Base-by-base conservation (phyloP, 2,329 filamentous ascomycete species). In the Penicillium nordicum region DNA sequence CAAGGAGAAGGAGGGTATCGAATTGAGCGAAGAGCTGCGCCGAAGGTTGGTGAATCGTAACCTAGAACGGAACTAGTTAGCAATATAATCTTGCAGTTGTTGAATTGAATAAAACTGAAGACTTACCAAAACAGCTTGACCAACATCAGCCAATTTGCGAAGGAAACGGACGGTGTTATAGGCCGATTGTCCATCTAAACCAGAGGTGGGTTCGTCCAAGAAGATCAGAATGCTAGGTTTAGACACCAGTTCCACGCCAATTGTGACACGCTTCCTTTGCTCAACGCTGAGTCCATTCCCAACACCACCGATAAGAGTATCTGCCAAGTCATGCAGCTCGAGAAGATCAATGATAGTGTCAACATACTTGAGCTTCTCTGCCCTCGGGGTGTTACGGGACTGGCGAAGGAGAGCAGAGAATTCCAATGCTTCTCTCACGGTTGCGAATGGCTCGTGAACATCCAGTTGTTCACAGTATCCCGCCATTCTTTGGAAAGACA, bases 381-480 rank as follows among this genome's bases (percentile, higher is more conserved):
- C 71, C 27, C 70, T 73, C 0, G 84, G 74, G 1, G 79, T 73
- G 4, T 72, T 72, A 10, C 75, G 71, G 14, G 82, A 76, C 65
- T 87, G 85, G 53, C 85, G 77, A 4, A 87, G 74, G n/a, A 85
- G 75, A 1, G 85, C 85, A 1, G 83, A 87, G 64, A 88, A 88
- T 58, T 85, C 82, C 2, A 88, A 74, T 0, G 85, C 84, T 69
- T 87, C 85, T 23, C 84, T 75, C 34, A 88, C 82, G 0, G 85
- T 87, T 0, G 84, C 82, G 10, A 81, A 86, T 1, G 79, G 79
- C 57, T 88, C 84, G 65, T 89, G 86, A 2, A 89, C 74, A 72
- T 89, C 86, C 64, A 84, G 81, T 65, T 89, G 86, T 63, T 88
- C 80, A 56, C 84, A 86, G 67, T 85, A 89, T 3, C 86, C 87